Evolutionary conservation across 805 yeast genomes (phyloP), one percentile per base, ranked within the genome.

Genomic region (Suhomyces sp.): DNA sequence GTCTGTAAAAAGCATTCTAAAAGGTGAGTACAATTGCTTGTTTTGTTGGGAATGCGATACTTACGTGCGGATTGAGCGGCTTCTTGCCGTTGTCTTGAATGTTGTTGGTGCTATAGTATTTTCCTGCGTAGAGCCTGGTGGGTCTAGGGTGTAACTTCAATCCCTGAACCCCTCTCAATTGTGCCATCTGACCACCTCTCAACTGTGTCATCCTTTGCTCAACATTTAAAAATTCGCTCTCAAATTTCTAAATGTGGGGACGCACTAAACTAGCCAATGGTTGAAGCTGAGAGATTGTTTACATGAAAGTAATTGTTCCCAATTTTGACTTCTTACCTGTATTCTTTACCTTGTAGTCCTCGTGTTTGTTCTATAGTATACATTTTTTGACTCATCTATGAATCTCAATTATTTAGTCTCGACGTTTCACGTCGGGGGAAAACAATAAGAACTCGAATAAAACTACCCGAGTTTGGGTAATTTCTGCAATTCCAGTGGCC

Each of bases 1-100:
- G 73, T 53, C 74, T 68, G 58, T 81, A 82, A 60, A 82, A 77
- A 13, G 60, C 62, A 12, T 64, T 40, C 51, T 57, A 46, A 13
- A 27, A n/a, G 19, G 53, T 53, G 47, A 52, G 54, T 48, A 25
- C 17, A 20, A 31, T 35, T 35, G 10, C 8, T 15, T 17, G 40
- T 8, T n/a, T 35, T 35, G 40, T 35, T 13, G 17, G 27, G 27
- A 3, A 17, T 39, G 17, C 13, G 6, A n/a, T 31, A 47, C 55
- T 31, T 52, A 27, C 56, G 40, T 53, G 56, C 41, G 53, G 53
- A 29, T 47, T 50, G 29, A 53, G 39, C 12, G 49, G 20, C 20
- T 47, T 40, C 12, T 29, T 10, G 49, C 20, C 21, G 17, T 19
- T 33, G 41, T 39, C n/a, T n/a, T n/a, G n/a, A n/a, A n/a, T 2